These are phyloP conservation scores for Centaurea solstitialis DNA, from an alignment of 129 eudicot species.

Conservation along the genomic window DNA sequence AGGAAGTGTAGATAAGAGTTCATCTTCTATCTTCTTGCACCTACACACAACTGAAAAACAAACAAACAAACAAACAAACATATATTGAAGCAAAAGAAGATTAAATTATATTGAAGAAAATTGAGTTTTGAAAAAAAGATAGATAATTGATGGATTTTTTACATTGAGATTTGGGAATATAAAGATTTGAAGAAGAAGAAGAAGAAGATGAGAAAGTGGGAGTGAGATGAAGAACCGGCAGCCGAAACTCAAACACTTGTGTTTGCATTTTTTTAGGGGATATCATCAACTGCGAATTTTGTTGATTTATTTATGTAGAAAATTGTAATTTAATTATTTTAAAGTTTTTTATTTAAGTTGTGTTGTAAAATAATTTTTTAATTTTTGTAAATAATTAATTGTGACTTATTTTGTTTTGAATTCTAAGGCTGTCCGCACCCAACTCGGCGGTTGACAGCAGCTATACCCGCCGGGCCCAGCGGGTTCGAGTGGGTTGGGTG, in stretches of 20 bases:
- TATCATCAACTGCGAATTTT: not conserved
- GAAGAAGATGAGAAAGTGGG: slow-evolving; percentile 10
- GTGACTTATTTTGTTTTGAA: too few relatives aligned
- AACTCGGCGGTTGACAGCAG: too few relatives aligned
- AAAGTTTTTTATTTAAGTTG: too few relatives aligned
- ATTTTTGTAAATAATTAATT: too few relatives aligned
- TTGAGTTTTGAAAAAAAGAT: not conserved
- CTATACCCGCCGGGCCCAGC: too few relatives aligned
- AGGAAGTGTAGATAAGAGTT: slow-evolving; percentile 69
- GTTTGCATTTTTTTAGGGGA: slow-evolving; percentile 25
- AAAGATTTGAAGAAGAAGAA: slow-evolving; percentile 18
- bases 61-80: slow-evolving; percentile 22
- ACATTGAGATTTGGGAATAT: slow-evolving; percentile 23
- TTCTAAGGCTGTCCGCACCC: too few relatives aligned
- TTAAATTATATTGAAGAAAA: not conserved
- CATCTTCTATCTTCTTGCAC: slow-evolving; percentile 69
- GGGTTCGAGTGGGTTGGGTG: too few relatives aligned
- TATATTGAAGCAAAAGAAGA: not conserved
- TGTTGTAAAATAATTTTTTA: too few relatives aligned
- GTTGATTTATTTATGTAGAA: not conserved
- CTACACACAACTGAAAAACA: slow-evolving; percentile 43
- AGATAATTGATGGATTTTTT: not conserved
- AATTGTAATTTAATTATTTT: too few relatives aligned
- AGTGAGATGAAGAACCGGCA: slow-evolving; percentile 17
- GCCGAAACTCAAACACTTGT: slow-evolving; percentile 26